phyloP scores from a whole-genome alignment of 2,329 filamentous ascomycete species.

The Diaporthe helianthi region DNA sequence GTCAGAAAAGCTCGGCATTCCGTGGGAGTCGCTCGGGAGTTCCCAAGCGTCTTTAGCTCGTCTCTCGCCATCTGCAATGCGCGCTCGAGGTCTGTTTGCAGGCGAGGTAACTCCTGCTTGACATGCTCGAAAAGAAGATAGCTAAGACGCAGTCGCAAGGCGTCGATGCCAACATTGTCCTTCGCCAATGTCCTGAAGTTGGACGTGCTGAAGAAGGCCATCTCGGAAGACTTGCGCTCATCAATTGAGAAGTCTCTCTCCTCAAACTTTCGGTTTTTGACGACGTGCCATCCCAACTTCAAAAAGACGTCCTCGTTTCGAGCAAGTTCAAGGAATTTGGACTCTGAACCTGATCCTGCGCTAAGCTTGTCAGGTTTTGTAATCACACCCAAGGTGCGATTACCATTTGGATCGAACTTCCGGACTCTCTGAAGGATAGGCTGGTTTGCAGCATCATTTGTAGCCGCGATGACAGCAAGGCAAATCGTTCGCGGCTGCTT shows the following conservation, averaged over 20 bases:
- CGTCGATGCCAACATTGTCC: slow-evolving; percentile 17
- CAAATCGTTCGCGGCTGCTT: slow-evolving; percentile 25
- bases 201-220: neutral
- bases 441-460: slow-evolving; percentile 27
- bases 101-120: slow-evolving; percentile 12
- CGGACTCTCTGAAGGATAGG: slow-evolving; percentile 15
- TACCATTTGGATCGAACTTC: neutral
- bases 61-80: neutral
- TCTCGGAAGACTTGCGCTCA: neutral
- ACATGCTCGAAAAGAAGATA: slow-evolving; percentile 20
- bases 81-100: neutral
- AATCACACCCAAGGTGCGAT: slow-evolving; percentile 21
- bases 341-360: slow-evolving; percentile 4
- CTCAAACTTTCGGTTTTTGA: slow-evolving; percentile 68
- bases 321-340: slow-evolving; percentile 12
- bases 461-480: slow-evolving; percentile 12
- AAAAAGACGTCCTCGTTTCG: slow-evolving; percentile 26
- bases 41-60: neutral
- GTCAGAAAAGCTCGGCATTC: slow-evolving; percentile 1
- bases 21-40: neutral
- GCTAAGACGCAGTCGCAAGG: neutral
- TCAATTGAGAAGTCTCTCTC: slow-evolving; percentile 36
- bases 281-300: slow-evolving; percentile 49
- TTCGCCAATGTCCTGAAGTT: neutral
- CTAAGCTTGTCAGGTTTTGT: slow-evolving; percentile 17